Conservation (phyloP, 2,329 filamentous ascomycete genomes). For the Alternaria brassicae region DNA sequence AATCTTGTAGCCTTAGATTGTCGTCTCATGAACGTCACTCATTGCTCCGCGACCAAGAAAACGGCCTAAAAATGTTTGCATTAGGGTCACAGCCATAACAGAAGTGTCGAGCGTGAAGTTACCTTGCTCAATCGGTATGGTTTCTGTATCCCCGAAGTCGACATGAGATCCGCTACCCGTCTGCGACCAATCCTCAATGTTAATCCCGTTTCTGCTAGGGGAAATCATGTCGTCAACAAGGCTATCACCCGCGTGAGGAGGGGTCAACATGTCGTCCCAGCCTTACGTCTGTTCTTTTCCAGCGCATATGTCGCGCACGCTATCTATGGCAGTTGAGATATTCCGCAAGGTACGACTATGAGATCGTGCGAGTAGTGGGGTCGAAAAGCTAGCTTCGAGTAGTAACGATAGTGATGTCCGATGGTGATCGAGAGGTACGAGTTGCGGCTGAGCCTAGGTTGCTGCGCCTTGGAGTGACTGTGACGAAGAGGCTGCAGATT, state of each 20-base stretch:
- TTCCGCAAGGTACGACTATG: not conserved
- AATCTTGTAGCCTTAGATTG: too few relatives aligned
- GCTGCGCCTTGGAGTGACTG: not conserved
- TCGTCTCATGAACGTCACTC: too few relatives aligned
- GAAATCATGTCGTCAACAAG: not conserved
- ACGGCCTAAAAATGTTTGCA: too few relatives aligned
- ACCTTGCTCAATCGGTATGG: too few relatives aligned
- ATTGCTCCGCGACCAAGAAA: too few relatives aligned
- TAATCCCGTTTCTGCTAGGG: not conserved
- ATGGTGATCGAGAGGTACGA: not conserved
- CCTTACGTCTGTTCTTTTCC: not conserved
- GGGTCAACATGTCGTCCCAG: not conserved
- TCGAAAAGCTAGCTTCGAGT: not conserved
- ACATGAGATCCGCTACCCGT: not conserved
- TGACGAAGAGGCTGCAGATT: not conserved
- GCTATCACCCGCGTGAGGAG: not conserved
- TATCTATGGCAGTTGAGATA: not conserved
- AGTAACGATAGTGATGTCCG: not conserved
- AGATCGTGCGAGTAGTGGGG: not conserved
- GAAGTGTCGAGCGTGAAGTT: too few relatives aligned
- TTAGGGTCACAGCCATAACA: too few relatives aligned
- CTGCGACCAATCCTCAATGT: not conserved
- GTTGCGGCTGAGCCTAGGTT: not conserved
- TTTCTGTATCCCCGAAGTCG: not conserved
- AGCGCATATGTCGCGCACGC: not conserved